Evolutionary conservation across 73 alveolate species (phyloP).

Genomic region (Tetrahymena elliotti): DNA sequence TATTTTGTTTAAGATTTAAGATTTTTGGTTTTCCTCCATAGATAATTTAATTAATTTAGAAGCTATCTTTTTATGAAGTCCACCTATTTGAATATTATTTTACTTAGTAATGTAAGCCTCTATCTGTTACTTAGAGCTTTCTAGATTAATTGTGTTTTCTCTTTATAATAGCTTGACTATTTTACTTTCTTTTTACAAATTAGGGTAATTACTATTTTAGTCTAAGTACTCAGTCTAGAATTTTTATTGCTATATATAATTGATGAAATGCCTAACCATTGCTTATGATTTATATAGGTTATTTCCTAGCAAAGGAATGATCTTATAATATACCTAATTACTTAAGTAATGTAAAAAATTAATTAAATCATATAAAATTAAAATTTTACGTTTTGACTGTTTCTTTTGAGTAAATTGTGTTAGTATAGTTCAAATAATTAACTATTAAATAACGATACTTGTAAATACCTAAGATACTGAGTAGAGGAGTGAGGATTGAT

Average conservation of each 20-base stretch:
- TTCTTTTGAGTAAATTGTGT: not conserved
- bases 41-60: not conserved
- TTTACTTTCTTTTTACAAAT: not conserved
- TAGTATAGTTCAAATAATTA: not conserved
- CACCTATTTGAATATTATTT: not conserved
- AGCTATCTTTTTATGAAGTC: not conserved
- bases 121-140: not conserved
- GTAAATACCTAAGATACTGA: not conserved
- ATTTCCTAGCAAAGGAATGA: not conserved
- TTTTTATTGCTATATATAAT: too few relatives aligned
- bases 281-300: not conserved
- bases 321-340: not conserved
- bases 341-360: not conserved
- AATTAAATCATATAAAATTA: not conserved
- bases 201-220: not conserved
- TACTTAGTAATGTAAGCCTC: not conserved
- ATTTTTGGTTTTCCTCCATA: not conserved
- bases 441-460: not conserved
- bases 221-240: too few relatives aligned
- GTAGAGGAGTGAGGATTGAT: not conserved
- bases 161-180: not conserved
- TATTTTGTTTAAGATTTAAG: not conserved
- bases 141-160: not conserved
- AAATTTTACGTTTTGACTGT: not conserved
- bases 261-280: not conserved